Evolutionary conservation across 306 rosid genomes (phyloP), one percentile per base, ranked within the genome.

Genomic region (Sesbania bispinosa): DNA sequence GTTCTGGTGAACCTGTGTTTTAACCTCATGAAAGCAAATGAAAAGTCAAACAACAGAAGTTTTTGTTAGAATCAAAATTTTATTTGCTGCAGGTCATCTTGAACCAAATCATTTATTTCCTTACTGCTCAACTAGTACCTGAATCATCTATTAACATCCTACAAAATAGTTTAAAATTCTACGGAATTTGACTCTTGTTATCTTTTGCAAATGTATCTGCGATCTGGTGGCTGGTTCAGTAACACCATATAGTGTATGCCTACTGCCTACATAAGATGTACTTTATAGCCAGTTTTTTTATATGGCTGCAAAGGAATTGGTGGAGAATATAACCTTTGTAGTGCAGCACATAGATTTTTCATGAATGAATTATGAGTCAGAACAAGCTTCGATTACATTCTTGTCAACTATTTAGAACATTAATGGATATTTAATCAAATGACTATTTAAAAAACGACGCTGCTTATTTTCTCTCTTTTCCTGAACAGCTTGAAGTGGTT

Each of bases 401-500:
- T n/a, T n/a, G n/a, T n/a, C n/a, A n/a, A 16, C 29, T 48, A 38
- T 66, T 43, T 51, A 15, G 20, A 73, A 24, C 55, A 36, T 30
- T 13, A 50, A 35, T 41, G 33, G 51, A 5, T 16, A 18, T 16
- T n/a, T 55, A n/a, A 11, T 71, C 73, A 71, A 48, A 14, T 65
- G 32, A 15, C 29, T 62, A n/a, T 41, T 42, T 59, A 24, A 59
- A 23, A 14, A 50, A 51, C 36, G 55, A 57, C 6, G 21, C 79
- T 77, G 30, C 77, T 69, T 35, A 43, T 33, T 73, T 11, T 33
- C 66, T 73, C 15, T 21, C 13, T 53, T 29, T 70, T 9, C 7
- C 11, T 1, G 18, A 21, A 54, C 95, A 92, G 98, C 92, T 92
- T 46, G 90, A 92, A 88, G 98, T 92, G 78, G 98, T 92, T 21